phyloP scores from a whole-genome alignment of 768 basidiomycete genomes.

The Gyrodon lividus region DNA sequence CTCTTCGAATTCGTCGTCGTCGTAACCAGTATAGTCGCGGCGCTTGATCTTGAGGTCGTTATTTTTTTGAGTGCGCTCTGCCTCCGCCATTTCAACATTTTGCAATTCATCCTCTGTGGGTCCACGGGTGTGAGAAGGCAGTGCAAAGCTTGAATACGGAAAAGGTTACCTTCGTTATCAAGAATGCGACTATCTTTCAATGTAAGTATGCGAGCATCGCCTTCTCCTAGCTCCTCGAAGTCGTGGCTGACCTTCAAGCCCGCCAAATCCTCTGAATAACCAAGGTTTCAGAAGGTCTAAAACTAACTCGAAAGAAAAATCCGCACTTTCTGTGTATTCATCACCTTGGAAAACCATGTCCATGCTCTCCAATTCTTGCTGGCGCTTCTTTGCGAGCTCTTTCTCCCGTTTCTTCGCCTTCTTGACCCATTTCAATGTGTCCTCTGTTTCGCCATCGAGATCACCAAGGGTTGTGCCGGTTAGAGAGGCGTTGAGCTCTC shows the following conservation, averaged over 20 bases:
- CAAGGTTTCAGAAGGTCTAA: neutral
- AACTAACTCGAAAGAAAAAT: neutral
- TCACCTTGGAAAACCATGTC: conserved; percentile 71
- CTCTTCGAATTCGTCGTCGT: conserved; percentile 89
- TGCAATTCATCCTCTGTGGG: conserved; percentile 92
- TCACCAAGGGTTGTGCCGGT: conserved; percentile 92
- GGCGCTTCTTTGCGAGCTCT: conserved; percentile 80
- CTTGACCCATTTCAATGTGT: conserved; percentile 89
- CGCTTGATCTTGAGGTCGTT: conserved; percentile 85
- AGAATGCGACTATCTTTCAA: conserved; percentile 95
- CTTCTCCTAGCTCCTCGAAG: conserved; percentile 88
- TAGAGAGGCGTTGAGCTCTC: conserved; percentile 89
- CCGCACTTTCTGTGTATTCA: conserved; percentile 86
- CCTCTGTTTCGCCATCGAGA: conserved; percentile 73
- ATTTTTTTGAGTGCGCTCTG: conserved; percentile 75
- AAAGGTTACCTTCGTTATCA: conserved; percentile 78
- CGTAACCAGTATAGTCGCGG: conserved; percentile 90
- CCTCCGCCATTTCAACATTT: conserved; percentile 93
- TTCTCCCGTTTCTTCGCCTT: conserved; percentile 87
- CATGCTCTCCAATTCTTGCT: conserved; percentile 80
- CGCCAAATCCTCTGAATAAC: conserved; percentile 70
- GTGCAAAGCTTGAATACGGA: neutral
- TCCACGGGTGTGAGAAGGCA: neutral
- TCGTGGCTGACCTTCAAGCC: conserved; percentile 97
- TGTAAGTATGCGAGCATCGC: conserved; percentile 93